Base-by-base conservation (phyloP, 805 yeast species). In the Maudiozyma bulderi region DNA sequence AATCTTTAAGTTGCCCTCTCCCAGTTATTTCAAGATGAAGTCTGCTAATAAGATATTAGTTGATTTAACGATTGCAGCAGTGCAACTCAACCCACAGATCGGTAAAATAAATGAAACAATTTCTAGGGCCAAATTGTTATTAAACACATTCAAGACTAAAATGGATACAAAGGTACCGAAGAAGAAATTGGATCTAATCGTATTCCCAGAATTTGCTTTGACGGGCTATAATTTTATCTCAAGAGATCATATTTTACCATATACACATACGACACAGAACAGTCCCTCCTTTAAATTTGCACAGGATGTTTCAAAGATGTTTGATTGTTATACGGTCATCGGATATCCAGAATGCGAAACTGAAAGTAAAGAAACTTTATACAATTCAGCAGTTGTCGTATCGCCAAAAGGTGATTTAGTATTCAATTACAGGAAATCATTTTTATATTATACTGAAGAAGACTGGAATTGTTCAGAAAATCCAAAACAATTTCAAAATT, bases 171-270 rank as follows among this genome's bases (percentile, higher is more conserved):
- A 11, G 13, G 39, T 11, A 28, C 13, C 13, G 15, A 44, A 38
- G 61, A 63, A 38, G n/a, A 47, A 26, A 6, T 77, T 81, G 1
- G 95, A 88, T 60, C 55, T 89, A n/a, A 63, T 89, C 7, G 76
- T 89, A 1, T 72, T 90, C 6, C 95, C 97, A 0, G 97, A 89
- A 58, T 66, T 89, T 45, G 88, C 95, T 0, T 67, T 90, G 10
- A 84, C 95, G 0, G 96, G 96, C 0, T 89, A 89, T 62, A 84
- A 82, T 58, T 90, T 83, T 66, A 60, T 64, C 31, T 62, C 68
- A 29, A 64, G 61, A 40, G 61, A 57, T 0, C 77, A 73, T 38
- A 80, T 83, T 20, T 63, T 57, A 45, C 90, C 91, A 2, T 82
- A 64, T 56, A 90, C 85, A 52, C 53, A 65, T 0, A 39, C 53